Percentiles rank a stretch among this genome's conserved stretches.
phyloP scores from a whole-genome alignment of 169 alveolate species.

The Cystoisospora suis region DNA sequence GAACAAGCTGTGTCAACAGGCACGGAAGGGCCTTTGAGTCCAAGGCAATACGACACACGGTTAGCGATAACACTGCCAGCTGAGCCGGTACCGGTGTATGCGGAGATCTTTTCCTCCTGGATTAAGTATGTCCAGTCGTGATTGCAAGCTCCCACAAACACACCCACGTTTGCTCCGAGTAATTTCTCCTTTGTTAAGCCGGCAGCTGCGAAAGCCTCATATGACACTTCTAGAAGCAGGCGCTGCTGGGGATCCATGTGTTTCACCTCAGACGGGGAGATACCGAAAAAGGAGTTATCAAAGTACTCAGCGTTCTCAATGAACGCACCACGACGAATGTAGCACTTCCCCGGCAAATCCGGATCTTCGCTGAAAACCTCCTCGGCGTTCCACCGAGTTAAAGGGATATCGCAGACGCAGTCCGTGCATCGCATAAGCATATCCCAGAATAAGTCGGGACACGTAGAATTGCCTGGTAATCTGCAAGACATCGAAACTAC shows the following conservation, averaged over 20 bases:
- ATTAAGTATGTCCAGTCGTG: slow-evolving; percentile 72
- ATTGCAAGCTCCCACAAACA: slow-evolving; percentile 74
- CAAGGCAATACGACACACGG: slow-evolving; percentile 74
- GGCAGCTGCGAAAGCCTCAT: slow-evolving; percentile 64
- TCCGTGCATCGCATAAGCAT: slow-evolving; percentile 62
- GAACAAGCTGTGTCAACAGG: slow-evolving; percentile 83
- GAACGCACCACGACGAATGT: slow-evolving; percentile 69
- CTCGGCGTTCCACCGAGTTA: slow-evolving; percentile 69
- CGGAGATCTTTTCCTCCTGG: slow-evolving; percentile 53
- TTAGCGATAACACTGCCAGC: slow-evolving; percentile 76
- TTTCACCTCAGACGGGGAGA: slow-evolving; percentile 68
- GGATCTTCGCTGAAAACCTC: slow-evolving; percentile 67
- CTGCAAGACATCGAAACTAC: slow-evolving; percentile 68
- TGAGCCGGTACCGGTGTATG: slow-evolving; percentile 72
- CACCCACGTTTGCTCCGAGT: slow-evolving; percentile 66
- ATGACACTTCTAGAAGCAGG: slow-evolving; percentile 68
- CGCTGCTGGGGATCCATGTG: slow-evolving; percentile 82
- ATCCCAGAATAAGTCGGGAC: slow-evolving; percentile 62
- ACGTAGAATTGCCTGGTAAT: slow-evolving; percentile 66
- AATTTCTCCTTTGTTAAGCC: slow-evolving; percentile 62
- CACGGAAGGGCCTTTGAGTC: slow-evolving; percentile 77
- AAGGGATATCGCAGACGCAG: slow-evolving; percentile 69
- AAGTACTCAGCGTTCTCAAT: slow-evolving; percentile 66
- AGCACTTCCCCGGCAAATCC: slow-evolving; percentile 69
- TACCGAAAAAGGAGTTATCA: slow-evolving; percentile 65